Evolutionary conservation across 106 monocot genomes (phyloP).

Genomic region (Iris macrosiphon): DNA sequence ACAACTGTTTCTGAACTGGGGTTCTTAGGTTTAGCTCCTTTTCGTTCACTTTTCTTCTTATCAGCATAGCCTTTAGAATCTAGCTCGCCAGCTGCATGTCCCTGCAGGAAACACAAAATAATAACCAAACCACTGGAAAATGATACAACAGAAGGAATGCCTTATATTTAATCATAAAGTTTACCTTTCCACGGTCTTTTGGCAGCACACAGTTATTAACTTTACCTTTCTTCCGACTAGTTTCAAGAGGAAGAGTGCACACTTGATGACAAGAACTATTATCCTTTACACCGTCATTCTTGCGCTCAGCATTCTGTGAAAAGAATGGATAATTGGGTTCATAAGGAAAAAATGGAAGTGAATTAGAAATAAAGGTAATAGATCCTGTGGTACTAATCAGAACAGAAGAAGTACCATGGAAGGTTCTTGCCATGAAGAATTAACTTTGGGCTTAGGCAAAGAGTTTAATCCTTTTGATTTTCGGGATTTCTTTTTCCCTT

Average conservation of each 20-base stretch:
- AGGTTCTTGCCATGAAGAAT: neutral
- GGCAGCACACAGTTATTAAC: neutral
- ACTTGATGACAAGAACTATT: slow-evolving; percentile 8
- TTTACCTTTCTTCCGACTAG: slow-evolving; percentile 7
- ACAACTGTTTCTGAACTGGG: slow-evolving; percentile 4
- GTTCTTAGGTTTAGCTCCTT: slow-evolving; percentile 30
- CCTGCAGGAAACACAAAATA: slow-evolving; percentile 29
- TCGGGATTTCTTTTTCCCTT: slow-evolving; percentile 45
- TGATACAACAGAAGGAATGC: neutral
- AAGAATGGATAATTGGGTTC: neutral
- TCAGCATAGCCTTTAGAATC: slow-evolving; percentile 11
- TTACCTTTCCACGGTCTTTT: slow-evolving; percentile 14
- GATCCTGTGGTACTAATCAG: no score
- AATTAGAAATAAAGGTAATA: neutral
- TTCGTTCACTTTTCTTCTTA: slow-evolving; percentile 33
- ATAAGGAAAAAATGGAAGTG: neutral
- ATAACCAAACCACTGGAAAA: slow-evolving; percentile 2
- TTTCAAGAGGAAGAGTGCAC: slow-evolving; percentile 5
- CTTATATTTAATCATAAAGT: no score
- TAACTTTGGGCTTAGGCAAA: slow-evolving; percentile 32
- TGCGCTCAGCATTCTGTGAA: slow-evolving; percentile 26
- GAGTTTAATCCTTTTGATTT: slow-evolving; percentile 32
- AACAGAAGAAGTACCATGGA: slow-evolving; percentile 11
- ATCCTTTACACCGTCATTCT: neutral
- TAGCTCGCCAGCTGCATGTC: no score